Conservation (phyloP, 768 basidiomycete genomes). For the Amanita pallidorosea region DNA sequence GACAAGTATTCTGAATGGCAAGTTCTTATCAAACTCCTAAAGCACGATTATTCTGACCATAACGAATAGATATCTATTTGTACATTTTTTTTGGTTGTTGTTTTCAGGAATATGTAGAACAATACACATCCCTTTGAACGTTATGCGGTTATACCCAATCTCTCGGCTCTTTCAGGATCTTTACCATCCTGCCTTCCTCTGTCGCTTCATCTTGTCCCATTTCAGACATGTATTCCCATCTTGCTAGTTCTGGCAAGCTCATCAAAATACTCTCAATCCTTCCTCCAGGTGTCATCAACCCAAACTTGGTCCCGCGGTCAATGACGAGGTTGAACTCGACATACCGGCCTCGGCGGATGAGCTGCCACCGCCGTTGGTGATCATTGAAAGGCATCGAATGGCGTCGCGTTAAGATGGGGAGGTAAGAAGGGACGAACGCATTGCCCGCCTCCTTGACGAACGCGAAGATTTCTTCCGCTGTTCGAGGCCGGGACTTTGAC, state of each 20-base stretch:
- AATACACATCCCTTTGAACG: too few species aligned
- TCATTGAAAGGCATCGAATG: conserved; percentile 47
- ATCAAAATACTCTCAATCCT: conserved; percentile 86
- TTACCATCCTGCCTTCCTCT: conserved; percentile 54
- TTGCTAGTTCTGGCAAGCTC: conserved; percentile 78
- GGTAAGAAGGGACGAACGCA: conserved; percentile 81
- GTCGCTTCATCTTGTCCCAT: conserved; percentile 49
- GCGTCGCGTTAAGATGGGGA: conserved; percentile 70
- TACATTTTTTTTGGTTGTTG: too few species aligned
- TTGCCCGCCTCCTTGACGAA: conserved; percentile 65
- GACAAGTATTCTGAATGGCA: conserved; percentile 56
- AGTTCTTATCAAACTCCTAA: not conserved
- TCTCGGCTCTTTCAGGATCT: conserved; percentile 48
- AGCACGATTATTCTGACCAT: not conserved
- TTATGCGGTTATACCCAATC: conserved; percentile 43
- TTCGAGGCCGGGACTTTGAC: conserved; percentile 34
- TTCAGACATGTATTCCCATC: conserved; percentile 86
- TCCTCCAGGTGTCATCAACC: conserved; percentile 74
- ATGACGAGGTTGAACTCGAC: conserved; percentile 91
- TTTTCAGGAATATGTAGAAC: too few species aligned
- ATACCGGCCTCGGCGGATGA: conserved; percentile 82
- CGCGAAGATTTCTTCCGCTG: conserved; percentile 61
- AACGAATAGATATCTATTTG: too few species aligned
- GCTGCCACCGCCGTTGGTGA: conserved; percentile 81
- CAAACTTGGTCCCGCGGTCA: conserved; percentile 84